These are phyloP conservation scores for Panus rudis DNA, from an alignment of 768 basidiomycete genomes.

Conservation along the genomic window DNA sequence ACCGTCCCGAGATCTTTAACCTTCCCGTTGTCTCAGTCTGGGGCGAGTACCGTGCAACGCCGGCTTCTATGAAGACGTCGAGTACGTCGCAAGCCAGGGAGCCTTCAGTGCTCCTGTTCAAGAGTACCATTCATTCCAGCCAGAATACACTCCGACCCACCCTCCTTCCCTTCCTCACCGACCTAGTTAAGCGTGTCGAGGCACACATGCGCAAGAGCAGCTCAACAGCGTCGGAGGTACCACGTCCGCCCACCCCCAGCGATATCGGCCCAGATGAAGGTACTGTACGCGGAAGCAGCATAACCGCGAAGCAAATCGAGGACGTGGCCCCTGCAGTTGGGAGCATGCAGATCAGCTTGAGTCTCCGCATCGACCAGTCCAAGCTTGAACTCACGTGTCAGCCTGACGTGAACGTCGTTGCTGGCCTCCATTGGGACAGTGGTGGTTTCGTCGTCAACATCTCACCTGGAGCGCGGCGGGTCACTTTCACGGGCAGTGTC, in stretches of 20 bases:
- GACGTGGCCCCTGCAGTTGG: conserved; percentile 24
- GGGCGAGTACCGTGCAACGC: conserved; percentile 69
- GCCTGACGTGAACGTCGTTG: conserved; percentile 89
- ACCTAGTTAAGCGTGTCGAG: conserved; percentile 66
- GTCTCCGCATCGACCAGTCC: conserved; percentile 88
- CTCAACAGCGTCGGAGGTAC: neutral
- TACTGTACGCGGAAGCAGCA: too few relatives aligned
- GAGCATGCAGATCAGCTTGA: conserved; percentile 72
- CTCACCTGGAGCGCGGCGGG: conserved; percentile 62
- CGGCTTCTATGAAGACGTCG: conserved; percentile 33
- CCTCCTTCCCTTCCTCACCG: conserved; percentile 78
- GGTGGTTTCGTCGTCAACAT: conserved; percentile 84
- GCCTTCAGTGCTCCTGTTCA: conserved; percentile 69
- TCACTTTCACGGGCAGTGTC: conserved; percentile 72
- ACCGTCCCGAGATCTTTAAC: conserved; percentile 58
- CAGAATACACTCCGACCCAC: conserved; percentile 78
- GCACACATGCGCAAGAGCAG: conserved; percentile 54
- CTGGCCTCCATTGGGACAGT: conserved; percentile 86
- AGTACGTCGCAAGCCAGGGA: conserved; percentile 24
- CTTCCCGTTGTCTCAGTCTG: conserved; percentile 77
- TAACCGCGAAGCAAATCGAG: conserved; percentile 4
- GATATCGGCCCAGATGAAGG: too few relatives aligned
- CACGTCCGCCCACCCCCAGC: conserved; percentile 7
- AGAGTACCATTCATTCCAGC: conserved; percentile 84
- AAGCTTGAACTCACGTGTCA: conserved; percentile 80